Evolutionary conservation across 768 basidiomycete species (phyloP).

Genomic region (Leccinum olivaceopallidum): DNA sequence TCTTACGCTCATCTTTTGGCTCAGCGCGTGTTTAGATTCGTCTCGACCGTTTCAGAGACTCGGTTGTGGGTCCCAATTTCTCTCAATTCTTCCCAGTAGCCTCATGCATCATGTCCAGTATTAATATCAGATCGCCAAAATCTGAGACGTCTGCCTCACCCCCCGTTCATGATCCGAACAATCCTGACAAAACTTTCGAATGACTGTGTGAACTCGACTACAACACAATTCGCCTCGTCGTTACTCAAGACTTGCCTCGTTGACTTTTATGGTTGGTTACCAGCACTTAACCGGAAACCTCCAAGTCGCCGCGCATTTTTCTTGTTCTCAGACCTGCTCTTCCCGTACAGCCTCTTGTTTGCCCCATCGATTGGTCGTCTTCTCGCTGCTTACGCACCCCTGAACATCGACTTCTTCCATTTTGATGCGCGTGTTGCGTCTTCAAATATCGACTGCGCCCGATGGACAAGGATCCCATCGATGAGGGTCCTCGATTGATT

Average conservation of each 20-base stretch:
- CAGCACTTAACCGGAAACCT: conserved; percentile 9
- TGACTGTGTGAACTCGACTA: conserved; percentile 26
- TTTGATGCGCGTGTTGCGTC: conserved; percentile 38
- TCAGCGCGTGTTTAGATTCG: background rate
- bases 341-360: conserved; percentile 28
- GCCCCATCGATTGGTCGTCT: conserved; percentile 18
- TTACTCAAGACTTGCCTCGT: conserved; percentile 15
- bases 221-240: conserved; percentile 1
- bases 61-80: background rate
- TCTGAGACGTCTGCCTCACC: conserved; percentile 26
- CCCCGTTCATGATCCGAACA: conserved; percentile 30
- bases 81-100: conserved; percentile 13
- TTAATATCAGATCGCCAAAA: conserved; percentile 35
- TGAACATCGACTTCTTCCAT: conserved; percentile 34
- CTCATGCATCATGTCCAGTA: conserved; percentile 31
- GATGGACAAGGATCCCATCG: conserved; percentile 23
- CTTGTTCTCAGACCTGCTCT: conserved; percentile 2
- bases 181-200: conserved; percentile 16
- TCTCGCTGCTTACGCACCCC: conserved; percentile 23
- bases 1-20: background rate
- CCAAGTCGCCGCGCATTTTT: conserved; percentile 22
- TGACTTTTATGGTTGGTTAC: conserved; percentile 3
- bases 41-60: background rate
- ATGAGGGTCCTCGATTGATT: conserved; percentile 18
- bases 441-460: conserved; percentile 34